Conservation (phyloP, 805 yeast species). For the Cephaloascus albidus region DNA sequence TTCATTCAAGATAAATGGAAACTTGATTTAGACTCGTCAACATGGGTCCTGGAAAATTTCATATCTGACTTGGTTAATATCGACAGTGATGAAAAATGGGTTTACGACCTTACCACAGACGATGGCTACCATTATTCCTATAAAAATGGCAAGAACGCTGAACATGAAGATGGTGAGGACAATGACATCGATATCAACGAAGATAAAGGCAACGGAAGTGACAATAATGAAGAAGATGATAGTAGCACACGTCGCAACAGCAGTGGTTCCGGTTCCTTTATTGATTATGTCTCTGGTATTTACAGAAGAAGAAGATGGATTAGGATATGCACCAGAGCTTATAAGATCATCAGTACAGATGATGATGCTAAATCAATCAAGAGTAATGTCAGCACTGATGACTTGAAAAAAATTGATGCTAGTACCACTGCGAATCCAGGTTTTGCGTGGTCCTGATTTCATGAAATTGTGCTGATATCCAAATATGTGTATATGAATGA, state of each 20-base stretch:
- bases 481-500: too few relatives aligned
- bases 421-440: not conserved
- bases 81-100: slow-evolving; percentile 80
- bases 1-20: slow-evolving; percentile 47
- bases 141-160: not conserved
- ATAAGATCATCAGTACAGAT: slow-evolving; percentile 8
- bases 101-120: slow-evolving; percentile 47
- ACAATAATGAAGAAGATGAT: slow-evolving; percentile 13
- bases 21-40: slow-evolving; percentile 51
- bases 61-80: slow-evolving; percentile 44
- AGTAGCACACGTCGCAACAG: slow-evolving; percentile 6
- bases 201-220: not conserved
- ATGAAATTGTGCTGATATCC: too few relatives aligned
- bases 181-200: not conserved
- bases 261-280: slow-evolving; percentile 7
- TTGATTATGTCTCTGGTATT: slow-evolving; percentile 17
- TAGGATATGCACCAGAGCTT: slow-evolving; percentile 22
- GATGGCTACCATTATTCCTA: slow-evolving; percentile 2
- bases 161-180: not conserved
- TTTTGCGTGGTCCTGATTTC: too few relatives aligned
- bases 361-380: not conserved
- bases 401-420: not conserved
- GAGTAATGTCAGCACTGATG: not conserved
- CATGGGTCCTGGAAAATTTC: slow-evolving; percentile 51
- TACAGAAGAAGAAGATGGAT: slow-evolving; percentile 64